phyloP scores from a whole-genome alignment of 78 protist genomes.

The Emiliania huxleyi region DNA sequence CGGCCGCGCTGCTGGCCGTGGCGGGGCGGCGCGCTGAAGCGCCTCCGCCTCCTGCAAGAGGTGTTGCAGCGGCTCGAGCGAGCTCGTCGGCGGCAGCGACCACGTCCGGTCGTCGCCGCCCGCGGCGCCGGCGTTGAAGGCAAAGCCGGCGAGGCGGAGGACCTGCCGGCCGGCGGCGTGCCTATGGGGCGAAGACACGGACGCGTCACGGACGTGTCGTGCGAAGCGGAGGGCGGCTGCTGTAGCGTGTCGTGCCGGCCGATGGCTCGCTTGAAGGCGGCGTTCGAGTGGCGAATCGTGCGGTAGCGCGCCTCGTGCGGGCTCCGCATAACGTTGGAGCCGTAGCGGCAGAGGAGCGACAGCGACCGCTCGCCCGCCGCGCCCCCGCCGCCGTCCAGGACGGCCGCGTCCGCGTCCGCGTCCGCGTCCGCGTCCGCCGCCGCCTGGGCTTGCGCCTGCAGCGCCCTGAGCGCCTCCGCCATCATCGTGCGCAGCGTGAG shows the following conservation, averaged over 20 bases:
- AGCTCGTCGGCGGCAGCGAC: not conserved
- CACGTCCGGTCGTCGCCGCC: not conserved
- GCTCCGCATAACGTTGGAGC: not conserved
- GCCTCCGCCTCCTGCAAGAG: not conserved
- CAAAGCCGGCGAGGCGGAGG: not conserved
- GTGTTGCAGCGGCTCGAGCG: not conserved
- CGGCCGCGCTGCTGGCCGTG: too few relatives aligned
- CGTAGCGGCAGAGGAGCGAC: not conserved
- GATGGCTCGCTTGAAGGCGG: not conserved
- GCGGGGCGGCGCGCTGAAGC: too few relatives aligned
- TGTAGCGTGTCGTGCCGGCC: too few relatives aligned
- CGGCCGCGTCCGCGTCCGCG: not conserved
- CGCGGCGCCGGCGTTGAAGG: not conserved
- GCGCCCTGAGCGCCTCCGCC: too few relatives aligned
- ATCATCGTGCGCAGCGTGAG: too few relatives aligned
- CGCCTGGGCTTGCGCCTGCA: not conserved
- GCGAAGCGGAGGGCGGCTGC: too few relatives aligned
- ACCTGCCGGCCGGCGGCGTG: not conserved
- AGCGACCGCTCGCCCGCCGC: not conserved
- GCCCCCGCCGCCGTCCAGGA: not conserved
- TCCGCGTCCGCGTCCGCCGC: not conserved
- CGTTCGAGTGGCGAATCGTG: not conserved
- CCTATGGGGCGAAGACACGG: too few relatives aligned
- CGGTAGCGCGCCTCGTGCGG: not conserved
- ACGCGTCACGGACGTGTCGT: too few relatives aligned